phyloP scores from a whole-genome alignment of 345 rosid species.

The Combretum micranthum region DNA sequence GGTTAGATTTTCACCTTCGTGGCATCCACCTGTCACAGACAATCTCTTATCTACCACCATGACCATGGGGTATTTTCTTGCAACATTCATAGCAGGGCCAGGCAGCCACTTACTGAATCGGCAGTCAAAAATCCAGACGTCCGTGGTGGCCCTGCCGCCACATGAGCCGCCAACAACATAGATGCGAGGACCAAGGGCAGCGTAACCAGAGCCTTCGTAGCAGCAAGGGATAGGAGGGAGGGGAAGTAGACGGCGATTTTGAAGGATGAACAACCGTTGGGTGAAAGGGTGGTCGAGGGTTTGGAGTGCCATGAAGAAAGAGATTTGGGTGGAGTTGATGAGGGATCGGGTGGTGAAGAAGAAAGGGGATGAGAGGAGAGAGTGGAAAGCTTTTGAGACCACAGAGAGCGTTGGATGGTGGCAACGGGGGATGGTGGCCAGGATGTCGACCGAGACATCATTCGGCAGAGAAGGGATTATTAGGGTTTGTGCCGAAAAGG shows the following conservation, averaged over 20 bases:
- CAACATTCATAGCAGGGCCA: conserved; percentile 41
- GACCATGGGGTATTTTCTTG: conserved; percentile 50
- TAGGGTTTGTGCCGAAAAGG: neutral
- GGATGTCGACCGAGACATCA: conserved; percentile 57
- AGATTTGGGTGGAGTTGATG: conserved; percentile 35
- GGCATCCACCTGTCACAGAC: conserved; percentile 74
- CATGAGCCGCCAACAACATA: conserved; percentile 72
- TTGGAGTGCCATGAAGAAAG: conserved; percentile 60
- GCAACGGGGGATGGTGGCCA: conserved; percentile 58
- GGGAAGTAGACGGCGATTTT: conserved; percentile 31
- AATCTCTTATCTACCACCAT: conserved; percentile 43
- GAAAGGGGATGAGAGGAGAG: conserved; percentile 47
- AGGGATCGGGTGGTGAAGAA: conserved; percentile 56
- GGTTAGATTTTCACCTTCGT: conserved; percentile 58
- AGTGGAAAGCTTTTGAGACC: conserved; percentile 57
- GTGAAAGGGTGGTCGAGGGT: conserved; percentile 18
- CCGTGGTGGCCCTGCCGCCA: conserved; percentile 54
- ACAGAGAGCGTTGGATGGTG: conserved; percentile 52
- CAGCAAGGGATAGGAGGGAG: conserved; percentile 49
- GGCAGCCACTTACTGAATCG: conserved; percentile 52
- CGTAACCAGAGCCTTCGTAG: conserved; percentile 51
- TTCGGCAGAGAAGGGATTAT: conserved; percentile 47
- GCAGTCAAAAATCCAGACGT: conserved; percentile 74
- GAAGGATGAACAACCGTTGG: conserved; percentile 44
- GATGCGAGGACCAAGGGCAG: conserved; percentile 39